phyloP scores from a whole-genome alignment of 2,329 filamentous ascomycete species.

The Apiospora aurea region DNA sequence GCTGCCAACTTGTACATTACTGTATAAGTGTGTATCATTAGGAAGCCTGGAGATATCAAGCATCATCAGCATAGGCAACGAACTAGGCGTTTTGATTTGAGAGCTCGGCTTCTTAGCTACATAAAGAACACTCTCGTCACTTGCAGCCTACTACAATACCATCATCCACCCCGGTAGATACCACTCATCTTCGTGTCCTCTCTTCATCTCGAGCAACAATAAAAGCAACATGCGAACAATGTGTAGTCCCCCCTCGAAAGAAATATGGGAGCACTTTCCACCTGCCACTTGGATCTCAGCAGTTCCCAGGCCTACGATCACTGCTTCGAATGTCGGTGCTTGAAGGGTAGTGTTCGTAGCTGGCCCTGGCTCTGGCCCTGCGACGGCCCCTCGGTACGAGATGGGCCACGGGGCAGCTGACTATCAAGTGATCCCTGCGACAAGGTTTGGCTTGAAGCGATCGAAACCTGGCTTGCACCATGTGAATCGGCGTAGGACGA shows the following conservation, averaged over 20 bases:
- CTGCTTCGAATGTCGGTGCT: slow-evolving; percentile 1
- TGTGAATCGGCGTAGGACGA: neutral
- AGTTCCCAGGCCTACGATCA: neutral
- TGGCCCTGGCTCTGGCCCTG: slow-evolving; percentile 9
- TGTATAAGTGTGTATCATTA: slow-evolving; percentile 22
- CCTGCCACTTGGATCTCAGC: neutral
- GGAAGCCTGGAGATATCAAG: neutral
- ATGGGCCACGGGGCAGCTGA: neutral
- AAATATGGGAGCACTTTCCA: neutral
- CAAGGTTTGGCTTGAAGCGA: slow-evolving; percentile 11
- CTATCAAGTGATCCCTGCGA: neutral
- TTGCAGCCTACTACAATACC: neutral
- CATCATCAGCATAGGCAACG: slow-evolving; percentile 13
- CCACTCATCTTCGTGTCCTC: neutral
- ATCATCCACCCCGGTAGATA: slow-evolving; percentile 11
- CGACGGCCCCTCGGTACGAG: neutral
- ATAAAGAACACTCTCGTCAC: neutral
- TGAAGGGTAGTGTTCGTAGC: slow-evolving; percentile 7
- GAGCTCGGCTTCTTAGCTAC: slow-evolving; percentile 18
- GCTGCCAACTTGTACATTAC: slow-evolving; percentile 13
- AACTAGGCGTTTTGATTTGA: slow-evolving; percentile 17
- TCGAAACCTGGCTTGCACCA: neutral
- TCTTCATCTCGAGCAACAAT: neutral
- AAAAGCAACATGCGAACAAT: slow-evolving; percentile 2
- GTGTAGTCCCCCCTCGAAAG: neutral